These are phyloP conservation scores for Allium sativum DNA, from an alignment of 106 monocot species.

Conservation along the genomic window DNA sequence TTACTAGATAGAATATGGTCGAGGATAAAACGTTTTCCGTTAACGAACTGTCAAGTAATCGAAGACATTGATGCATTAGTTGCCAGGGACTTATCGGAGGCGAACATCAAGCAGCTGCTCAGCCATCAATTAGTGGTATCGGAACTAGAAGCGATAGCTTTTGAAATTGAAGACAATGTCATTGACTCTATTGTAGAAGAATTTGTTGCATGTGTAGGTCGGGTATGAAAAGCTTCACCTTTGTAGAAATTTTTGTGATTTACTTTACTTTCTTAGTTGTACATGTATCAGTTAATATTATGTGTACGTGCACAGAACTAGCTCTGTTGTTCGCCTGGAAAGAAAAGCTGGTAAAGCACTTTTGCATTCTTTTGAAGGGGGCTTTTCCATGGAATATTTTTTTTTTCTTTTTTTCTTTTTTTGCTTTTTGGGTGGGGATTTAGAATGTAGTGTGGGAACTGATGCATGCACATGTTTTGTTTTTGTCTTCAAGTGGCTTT, in stretches of 20 bases:
- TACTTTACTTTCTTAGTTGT: background rate
- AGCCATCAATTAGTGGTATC: conserved; percentile 37
- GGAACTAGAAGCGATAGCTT: conserved; percentile 25
- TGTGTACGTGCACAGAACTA: too few species aligned
- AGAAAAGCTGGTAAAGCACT: too few species aligned
- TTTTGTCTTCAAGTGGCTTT: background rate
- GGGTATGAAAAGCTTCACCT: background rate
- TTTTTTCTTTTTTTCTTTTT: too few species aligned
- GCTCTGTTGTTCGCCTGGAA: too few species aligned
- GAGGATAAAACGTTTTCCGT: conserved; percentile 29
- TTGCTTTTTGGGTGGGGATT: background rate
- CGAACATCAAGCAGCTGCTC: conserved; percentile 24
- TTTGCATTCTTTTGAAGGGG: background rate
- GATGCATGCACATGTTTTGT: background rate
- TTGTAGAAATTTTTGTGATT: background rate
- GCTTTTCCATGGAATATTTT: too few species aligned
- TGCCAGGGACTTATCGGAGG: conserved; percentile 28
- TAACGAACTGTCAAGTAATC: conserved; percentile 31
- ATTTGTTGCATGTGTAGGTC: background rate
- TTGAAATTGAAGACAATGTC: conserved; percentile 30
- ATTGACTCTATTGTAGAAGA: conserved; percentile 33
- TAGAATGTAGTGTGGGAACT: background rate
- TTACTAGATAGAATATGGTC: too few species aligned
- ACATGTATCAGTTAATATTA: too few species aligned
- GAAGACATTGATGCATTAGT: conserved; percentile 47